A percentile compares a stretch with the other conserved stretches of the same genome.
phyloP scores from a whole-genome alignment of 1,284 basidiomycete species.

The Filobasidium uniguttulatum region DNA sequence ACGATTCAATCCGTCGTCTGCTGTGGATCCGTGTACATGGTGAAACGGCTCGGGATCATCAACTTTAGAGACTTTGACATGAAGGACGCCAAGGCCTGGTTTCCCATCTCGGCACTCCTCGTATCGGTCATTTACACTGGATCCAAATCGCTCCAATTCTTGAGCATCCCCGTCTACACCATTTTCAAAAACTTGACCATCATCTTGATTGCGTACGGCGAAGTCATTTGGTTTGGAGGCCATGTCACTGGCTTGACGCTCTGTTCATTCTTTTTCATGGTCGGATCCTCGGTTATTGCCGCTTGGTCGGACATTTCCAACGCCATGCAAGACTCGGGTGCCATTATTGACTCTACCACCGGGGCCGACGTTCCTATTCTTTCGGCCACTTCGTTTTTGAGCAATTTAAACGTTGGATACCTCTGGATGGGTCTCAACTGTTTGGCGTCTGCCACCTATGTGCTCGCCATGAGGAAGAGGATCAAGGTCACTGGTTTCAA shows the following conservation, averaged over 20 bases:
- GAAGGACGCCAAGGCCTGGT: slow-evolving; percentile 82
- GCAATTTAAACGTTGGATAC: slow-evolving; percentile 67
- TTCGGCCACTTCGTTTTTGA: slow-evolving; percentile 23
- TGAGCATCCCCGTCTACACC: slow-evolving; percentile 85
- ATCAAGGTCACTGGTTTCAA: slow-evolving; percentile 98
- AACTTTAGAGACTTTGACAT: slow-evolving; percentile 73
- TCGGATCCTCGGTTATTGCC: slow-evolving; percentile 89
- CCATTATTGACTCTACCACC: slow-evolving; percentile 28
- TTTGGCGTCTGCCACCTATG: slow-evolving; percentile 78
- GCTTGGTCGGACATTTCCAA: slow-evolving; percentile 73
- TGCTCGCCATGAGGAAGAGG: slow-evolving; percentile 88
- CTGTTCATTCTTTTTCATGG: slow-evolving; percentile 84
- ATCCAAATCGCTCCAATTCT: slow-evolving; percentile 91
- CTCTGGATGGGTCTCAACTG: slow-evolving; percentile 96
- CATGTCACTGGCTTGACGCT: slow-evolving; percentile 76
- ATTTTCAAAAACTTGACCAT: slow-evolving; percentile 99
- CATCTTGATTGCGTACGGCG: slow-evolving; percentile 96
- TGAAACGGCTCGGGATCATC: slow-evolving; percentile 72
- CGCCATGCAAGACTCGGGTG: slow-evolving; percentile 13
- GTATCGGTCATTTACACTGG: slow-evolving; percentile 97
- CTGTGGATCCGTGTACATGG: slow-evolving; percentile 55
- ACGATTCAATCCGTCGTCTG: slow-evolving; percentile 85
- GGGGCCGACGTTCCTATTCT: slow-evolving; percentile 23
- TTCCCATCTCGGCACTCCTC: slow-evolving; percentile 82
- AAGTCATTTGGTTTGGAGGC: slow-evolving; percentile 93